Percentiles rank a stretch among this genome's conserved stretches.
These are phyloP conservation scores for Parafenestella ontariensis DNA, from an alignment of 2,329 filamentous ascomycete species.

Conservation along the genomic window DNA sequence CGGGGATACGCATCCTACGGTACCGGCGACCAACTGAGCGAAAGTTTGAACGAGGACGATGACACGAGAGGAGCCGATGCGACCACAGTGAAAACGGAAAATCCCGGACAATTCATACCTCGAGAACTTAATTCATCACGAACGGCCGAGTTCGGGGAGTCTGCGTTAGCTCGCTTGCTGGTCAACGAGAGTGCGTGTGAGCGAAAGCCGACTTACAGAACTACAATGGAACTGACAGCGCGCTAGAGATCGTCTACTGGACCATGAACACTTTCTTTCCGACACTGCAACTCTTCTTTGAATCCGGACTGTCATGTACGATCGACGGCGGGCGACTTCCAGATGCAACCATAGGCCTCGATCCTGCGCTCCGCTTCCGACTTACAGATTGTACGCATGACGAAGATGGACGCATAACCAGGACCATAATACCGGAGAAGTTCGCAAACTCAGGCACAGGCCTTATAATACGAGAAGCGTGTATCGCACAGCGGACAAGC, in stretches of 20 bases:
- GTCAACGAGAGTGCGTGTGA: slow-evolving; percentile 33
- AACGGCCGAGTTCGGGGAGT: slow-evolving; percentile 20
- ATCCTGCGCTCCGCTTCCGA: slow-evolving; percentile 33
- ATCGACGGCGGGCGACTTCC: slow-evolving; percentile 26
- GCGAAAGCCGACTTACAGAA: too few species aligned
- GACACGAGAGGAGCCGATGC: background rate
- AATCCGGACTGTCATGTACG: slow-evolving; percentile 35
- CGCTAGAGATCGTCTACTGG: slow-evolving; percentile 34
- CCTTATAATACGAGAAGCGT: slow-evolving; percentile 28
- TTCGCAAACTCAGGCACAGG: slow-evolving; percentile 9
- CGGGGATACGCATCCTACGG: background rate
- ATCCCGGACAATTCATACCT: background rate
- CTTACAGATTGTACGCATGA: slow-evolving; percentile 38
- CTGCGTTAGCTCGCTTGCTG: slow-evolving; percentile 13
- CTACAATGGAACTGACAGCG: slow-evolving; percentile 1
- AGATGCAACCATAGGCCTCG: slow-evolving; percentile 28
- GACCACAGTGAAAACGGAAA: background rate
- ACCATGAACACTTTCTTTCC: slow-evolving; percentile 39
- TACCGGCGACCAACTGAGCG: background rate
- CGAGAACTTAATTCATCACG: slow-evolving; percentile 3
- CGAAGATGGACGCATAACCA: slow-evolving; percentile 29
- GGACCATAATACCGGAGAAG: slow-evolving; percentile 23
- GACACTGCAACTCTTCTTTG: slow-evolving; percentile 39
- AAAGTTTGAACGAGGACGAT: background rate
- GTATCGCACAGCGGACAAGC: slow-evolving; percentile 29